These are phyloP conservation scores for Kwoniella shivajii DNA, from an alignment of 1,284 basidiomycete genomes.

Conservation along the genomic window DNA sequence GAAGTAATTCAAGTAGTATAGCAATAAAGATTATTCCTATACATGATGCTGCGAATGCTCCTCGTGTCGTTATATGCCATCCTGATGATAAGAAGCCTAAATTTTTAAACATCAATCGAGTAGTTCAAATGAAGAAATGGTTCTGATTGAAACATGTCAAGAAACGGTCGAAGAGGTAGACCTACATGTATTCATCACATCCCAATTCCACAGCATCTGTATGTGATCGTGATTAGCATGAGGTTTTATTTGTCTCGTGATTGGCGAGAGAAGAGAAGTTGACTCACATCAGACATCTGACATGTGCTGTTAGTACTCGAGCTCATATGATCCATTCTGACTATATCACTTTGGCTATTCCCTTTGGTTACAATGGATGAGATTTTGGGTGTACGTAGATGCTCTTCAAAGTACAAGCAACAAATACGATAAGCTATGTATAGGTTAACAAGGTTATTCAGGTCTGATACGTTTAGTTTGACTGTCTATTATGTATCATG, in stretches of 20 bases:
- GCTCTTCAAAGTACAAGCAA: no score
- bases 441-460: no score
- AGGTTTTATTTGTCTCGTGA: no score
- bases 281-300: conserved; percentile 9
- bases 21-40: conserved; percentile 31
- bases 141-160: background rate
- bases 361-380: background rate
- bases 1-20: conserved; percentile 24
- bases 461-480: no score
- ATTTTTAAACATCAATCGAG: background rate
- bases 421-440: no score
- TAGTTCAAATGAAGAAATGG: background rate
- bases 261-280: no score
- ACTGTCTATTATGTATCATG: no score
- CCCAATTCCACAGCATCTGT: conserved; percentile 45
- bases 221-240: no score
- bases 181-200: conserved; percentile 31
- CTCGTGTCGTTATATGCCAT: conserved; percentile 33
- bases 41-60: conserved; percentile 35
- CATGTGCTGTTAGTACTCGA: conserved; percentile 1
- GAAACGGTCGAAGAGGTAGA: background rate
- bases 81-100: conserved; percentile 31
- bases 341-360: background rate
- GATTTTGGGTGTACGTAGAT: background rate
- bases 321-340: conserved; percentile 7